These are phyloP conservation scores for Dipodascus albidus DNA, from an alignment of 805 yeast species.

Conservation along the genomic window DNA sequence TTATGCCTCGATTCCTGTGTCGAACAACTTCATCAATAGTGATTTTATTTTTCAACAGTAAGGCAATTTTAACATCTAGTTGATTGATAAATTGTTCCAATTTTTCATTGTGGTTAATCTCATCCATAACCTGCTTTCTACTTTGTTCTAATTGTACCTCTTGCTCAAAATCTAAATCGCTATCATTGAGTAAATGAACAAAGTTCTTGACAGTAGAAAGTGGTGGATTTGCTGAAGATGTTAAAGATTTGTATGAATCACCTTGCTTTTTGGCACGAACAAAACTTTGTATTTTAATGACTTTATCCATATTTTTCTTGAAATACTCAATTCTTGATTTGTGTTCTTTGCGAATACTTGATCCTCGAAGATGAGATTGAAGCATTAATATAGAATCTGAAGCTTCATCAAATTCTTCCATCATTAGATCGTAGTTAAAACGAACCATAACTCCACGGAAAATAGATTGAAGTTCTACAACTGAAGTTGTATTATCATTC, in stretches of 20 bases:
- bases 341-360: conserved; percentile 18
- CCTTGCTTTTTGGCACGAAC: conserved; percentile 59
- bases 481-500: conserved; percentile 13
- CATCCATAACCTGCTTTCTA: conserved; percentile 58
- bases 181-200: conserved; percentile 61
- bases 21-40: conserved; percentile 55
- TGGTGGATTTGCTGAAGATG: conserved; percentile 65
- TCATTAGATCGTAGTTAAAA: conserved; percentile 21
- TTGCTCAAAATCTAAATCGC: conserved; percentile 61
- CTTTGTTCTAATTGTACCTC: conserved; percentile 57
- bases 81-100: conserved; percentile 66
- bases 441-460: conserved; percentile 28
- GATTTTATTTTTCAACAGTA: conserved; percentile 69
- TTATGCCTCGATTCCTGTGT: conserved; percentile 29
- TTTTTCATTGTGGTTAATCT: conserved; percentile 57
- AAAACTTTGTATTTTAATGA: conserved; percentile 63
- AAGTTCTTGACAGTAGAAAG: conserved; percentile 65
- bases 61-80: conserved; percentile 64
- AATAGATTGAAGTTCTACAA: conserved; percentile 25
- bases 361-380: conserved; percentile 26
- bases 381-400: conserved; percentile 18
- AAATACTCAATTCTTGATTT: conserved; percentile 35
- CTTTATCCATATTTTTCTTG: conserved; percentile 39
- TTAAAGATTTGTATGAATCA: conserved; percentile 60
- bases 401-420: conserved; percentile 27